Evolutionary conservation across 192 early-diverging fungal species (phyloP), one percentile per base, ranked within the genome.

Genomic region (Coemansia aciculifera): DNA sequence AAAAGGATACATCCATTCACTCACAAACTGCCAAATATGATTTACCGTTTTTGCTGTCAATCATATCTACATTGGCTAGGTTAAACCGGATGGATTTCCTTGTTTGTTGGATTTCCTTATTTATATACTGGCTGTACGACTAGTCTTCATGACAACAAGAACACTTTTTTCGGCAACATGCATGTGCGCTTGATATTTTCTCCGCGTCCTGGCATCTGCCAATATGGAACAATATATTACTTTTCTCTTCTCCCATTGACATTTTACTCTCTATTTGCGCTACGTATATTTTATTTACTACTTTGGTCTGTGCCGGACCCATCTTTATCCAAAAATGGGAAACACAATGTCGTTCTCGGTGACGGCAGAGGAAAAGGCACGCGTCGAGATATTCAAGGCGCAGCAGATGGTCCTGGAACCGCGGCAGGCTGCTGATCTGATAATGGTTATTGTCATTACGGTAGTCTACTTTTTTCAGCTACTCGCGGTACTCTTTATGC

Each of bases 391-490:
- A 8, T 74, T 63, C 4, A 37, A 32, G 4, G 1, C 34, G 7
- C 13, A n/a, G 3, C 15, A 19, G 5, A 8, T 51, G 10, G 39
- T 31, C 4, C 21, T 81, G 67, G 78, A 81, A 19, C 70, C 73
- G 13, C 68, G 73, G 17, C 70, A 74, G n/a, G 40, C 15, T 2
- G 69, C 29, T 0, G 78, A 81, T 43, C 11, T 65, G 1, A 43
- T 67, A 1, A 63, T 75, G 67, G 48, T 75, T 0, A 64, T 70
- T 0, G 15, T 34, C 27, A 57, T 57, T n/a, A n/a, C 54, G 29
- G 13, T 32, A 12, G 15, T 34, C 29, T 82, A 81, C 51, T 59
- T 74, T 39, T 1, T 78, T 23, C 59, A 84, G 59, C 54, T 80
- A 13, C 11, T 68, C 3, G 68, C 75, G 1, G 54, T 74, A 10